Evolutionary conservation across 176 grass and related monocot species (phyloP).

Genomic region (Saccharum officinarum): DNA sequence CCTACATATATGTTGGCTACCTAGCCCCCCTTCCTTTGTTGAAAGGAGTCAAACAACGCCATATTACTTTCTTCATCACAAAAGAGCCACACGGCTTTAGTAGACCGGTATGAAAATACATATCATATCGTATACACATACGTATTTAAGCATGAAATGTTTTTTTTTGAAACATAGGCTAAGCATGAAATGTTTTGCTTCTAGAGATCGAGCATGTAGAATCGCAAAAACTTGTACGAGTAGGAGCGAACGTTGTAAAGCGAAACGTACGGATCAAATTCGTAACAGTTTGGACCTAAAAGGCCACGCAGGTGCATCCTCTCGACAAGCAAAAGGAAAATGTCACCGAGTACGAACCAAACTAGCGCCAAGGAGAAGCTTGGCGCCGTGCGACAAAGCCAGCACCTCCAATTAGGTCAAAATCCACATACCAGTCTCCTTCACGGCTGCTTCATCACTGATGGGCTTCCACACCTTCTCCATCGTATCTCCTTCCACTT

Average conservation of each 20-base stretch:
- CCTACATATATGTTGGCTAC: conserved; percentile 31
- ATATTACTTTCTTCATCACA: neutral
- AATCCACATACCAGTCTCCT: conserved; percentile 7
- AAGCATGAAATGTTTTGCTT: neutral
- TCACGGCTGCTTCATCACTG: conserved; percentile 22
- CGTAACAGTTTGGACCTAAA: conserved; percentile 53
- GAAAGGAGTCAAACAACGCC: conserved; percentile 2
- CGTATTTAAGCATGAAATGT: neutral
- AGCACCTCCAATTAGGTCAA: conserved; percentile 26
- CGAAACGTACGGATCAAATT: conserved; percentile 18
- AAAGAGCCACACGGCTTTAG: neutral
- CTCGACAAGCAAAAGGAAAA: too few relatives aligned
- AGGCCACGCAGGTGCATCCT: neutral
- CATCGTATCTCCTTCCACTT: neutral
- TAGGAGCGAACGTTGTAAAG: conserved; percentile 13
- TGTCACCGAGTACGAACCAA: conserved; percentile 1
- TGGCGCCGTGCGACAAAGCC: conserved; percentile 26
- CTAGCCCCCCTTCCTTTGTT: conserved; percentile 1
- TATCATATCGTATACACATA: too few relatives aligned
- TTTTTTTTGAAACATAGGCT: neutral
- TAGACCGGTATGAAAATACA: too few relatives aligned
- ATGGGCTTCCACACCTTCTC: neutral
- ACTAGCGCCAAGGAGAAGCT: conserved; percentile 41
- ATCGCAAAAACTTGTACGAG: neutral
- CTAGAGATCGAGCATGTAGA: neutral